phyloP scores from a whole-genome alignment of 768 basidiomycete species.

The Termitomyces sp. region DNA sequence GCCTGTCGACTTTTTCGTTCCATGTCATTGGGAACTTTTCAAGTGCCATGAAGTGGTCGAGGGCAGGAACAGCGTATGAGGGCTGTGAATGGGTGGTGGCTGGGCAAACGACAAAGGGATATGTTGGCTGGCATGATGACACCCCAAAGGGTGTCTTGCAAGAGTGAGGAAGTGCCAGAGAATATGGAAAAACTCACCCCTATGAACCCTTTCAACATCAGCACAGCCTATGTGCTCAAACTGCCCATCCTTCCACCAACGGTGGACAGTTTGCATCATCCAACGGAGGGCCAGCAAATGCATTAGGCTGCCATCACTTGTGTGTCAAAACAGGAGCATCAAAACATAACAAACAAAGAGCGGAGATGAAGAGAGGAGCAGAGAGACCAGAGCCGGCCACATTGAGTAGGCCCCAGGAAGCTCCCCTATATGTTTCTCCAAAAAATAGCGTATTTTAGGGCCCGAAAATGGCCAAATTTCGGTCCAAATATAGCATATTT shows the following conservation, averaged over 20 bases:
- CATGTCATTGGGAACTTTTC: conserved; percentile 50
- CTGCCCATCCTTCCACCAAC: conserved; percentile 49
- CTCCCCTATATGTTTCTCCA: too few relatives aligned
- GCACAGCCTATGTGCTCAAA: conserved; percentile 57
- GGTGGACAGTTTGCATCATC: conserved; percentile 43
- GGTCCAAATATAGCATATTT: too few relatives aligned
- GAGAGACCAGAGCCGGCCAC: too few relatives aligned
- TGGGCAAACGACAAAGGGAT: conserved; percentile 10
- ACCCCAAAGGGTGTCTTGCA: conserved; percentile 16
- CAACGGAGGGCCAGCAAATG: conserved; percentile 33
- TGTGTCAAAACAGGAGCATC: too few relatives aligned
- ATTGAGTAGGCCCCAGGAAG: too few relatives aligned
- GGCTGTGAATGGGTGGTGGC: conserved; percentile 37
- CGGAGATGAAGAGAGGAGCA: too few relatives aligned
- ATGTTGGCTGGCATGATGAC: conserved; percentile 15
- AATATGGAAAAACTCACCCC: conserved; percentile 31
- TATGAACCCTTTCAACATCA: conserved; percentile 65
- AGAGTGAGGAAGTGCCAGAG: background rate
- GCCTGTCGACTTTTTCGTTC: conserved; percentile 51
- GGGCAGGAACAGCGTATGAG: conserved; percentile 58
- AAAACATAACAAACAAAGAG: too few relatives aligned
- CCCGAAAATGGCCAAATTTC: too few relatives aligned
- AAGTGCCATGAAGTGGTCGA: conserved; percentile 39
- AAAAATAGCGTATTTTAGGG: too few relatives aligned
- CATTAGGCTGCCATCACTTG: conserved; percentile 48